phyloP scores from a whole-genome alignment of 2,329 filamentous ascomycete genomes.

The Neopestalotiopsis sp. region DNA sequence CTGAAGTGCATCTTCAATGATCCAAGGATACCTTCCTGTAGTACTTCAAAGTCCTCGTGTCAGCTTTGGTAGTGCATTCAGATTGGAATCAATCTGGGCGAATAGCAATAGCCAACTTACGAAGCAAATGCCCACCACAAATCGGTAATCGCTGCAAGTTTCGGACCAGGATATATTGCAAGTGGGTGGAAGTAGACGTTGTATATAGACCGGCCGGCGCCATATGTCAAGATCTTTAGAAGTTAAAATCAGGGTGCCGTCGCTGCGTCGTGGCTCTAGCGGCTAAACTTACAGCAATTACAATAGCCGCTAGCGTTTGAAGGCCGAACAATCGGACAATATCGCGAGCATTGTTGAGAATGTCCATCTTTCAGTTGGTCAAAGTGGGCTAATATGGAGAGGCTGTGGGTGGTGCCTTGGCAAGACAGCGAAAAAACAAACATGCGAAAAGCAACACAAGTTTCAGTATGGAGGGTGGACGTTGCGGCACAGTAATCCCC shows the following conservation, averaged over 20 bases:
- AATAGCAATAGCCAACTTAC: not conserved
- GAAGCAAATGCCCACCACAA: conserved; percentile 25
- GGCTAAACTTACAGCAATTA: not conserved
- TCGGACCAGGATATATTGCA: conserved; percentile 27
- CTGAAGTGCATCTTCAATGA: conserved; percentile 21
- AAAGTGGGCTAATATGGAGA: too few species aligned
- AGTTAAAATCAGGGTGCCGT: too few species aligned
- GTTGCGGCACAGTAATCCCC: too few species aligned
- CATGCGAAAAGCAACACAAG: too few species aligned
- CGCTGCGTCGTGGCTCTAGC: too few species aligned
- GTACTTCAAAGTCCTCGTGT: not conserved
- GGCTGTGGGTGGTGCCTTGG: too few species aligned
- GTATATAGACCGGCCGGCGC: conserved; percentile 20
- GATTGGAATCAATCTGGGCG: not conserved
- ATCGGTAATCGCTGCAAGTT: conserved; percentile 25
- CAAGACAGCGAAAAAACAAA: too few species aligned
- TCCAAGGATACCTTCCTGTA: conserved; percentile 25
- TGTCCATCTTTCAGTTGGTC: too few species aligned
- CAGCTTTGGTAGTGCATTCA: not conserved
- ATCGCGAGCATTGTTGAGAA: not conserved
- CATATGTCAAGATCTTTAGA: not conserved
- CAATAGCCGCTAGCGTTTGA: not conserved
- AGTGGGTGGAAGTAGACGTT: conserved; percentile 30
- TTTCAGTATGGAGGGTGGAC: too few species aligned
- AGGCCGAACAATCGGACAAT: not conserved